Conservation (phyloP, 2,329 filamentous ascomycete species). For the Beauveria caledonica region DNA sequence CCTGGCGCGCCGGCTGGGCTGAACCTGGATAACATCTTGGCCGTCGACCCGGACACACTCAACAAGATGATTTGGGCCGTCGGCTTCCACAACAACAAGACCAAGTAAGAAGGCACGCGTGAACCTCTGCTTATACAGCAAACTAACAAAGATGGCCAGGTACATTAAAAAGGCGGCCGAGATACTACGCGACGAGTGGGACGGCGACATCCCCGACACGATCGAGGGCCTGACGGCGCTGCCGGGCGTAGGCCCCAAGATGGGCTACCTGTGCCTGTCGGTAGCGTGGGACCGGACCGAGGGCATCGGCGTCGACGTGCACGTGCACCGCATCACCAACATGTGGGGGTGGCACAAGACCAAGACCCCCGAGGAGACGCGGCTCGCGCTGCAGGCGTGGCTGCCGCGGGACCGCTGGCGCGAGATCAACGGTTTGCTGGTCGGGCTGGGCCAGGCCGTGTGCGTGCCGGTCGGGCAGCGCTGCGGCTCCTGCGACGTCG, state of each 20-base stretch:
- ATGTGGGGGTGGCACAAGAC: constrained; percentile 88
- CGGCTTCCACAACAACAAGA: constrained; percentile 94
- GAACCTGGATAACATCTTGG: constrained; percentile 69
- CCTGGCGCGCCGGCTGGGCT: constrained; percentile 44
- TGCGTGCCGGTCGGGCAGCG: constrained; percentile 71
- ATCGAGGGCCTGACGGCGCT: constrained; percentile 67
- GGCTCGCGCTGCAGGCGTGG: constrained; percentile 69
- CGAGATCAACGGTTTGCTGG: constrained; percentile 84
- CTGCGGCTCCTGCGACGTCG: constrained; percentile 82
- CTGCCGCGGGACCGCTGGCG: constrained; percentile 79
- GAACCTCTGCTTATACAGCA: neutral
- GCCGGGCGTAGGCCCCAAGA: constrained; percentile 87
- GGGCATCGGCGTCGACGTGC: constrained; percentile 89
- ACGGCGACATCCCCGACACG: constrained; percentile 71
- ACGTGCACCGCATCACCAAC: constrained; percentile 91
- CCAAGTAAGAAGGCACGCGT: constrained; percentile 44
- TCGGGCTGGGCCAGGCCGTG: constrained; percentile 80
- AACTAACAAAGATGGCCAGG: constrained; percentile 18
- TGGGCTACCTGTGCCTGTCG: constrained; percentile 83
- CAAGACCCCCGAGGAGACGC: constrained; percentile 73
- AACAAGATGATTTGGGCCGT: constrained; percentile 76
- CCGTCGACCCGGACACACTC: constrained; percentile 53
- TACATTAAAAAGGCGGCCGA: constrained; percentile 66
- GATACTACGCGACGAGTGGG: constrained; percentile 62
- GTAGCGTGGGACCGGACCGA: constrained; percentile 56